Conservation (phyloP, 2,329 filamentous ascomycete genomes). For the Pseudogymnoascus verrucosus region DNA sequence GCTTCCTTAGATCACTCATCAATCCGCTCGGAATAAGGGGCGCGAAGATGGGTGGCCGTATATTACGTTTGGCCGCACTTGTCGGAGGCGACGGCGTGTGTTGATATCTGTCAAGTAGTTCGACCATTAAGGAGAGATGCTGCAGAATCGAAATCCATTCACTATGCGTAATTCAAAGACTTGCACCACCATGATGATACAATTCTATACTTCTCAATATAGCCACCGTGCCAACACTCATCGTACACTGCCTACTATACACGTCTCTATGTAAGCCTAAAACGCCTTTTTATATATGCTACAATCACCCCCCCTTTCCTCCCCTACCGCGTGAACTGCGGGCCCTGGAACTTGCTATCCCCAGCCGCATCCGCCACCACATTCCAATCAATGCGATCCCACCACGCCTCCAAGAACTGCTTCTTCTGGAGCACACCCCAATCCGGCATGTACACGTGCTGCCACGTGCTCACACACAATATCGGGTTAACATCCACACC, state of each 20-base stretch:
- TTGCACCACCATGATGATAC: background rate
- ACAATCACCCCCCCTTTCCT: background rate
- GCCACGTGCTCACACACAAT: slow-evolving; percentile 91
- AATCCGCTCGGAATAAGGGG: background rate
- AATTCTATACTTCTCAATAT: background rate
- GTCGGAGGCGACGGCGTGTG: background rate
- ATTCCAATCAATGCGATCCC: slow-evolving; percentile 80
- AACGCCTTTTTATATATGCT: background rate
- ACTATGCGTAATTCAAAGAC: background rate
- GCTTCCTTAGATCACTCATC: background rate
- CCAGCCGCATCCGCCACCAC: slow-evolving; percentile 46
- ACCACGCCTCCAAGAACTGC: slow-evolving; percentile 72
- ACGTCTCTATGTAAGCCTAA: background rate
- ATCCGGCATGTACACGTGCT: slow-evolving; percentile 84
- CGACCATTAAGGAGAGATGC: background rate
- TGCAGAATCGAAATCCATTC: background rate
- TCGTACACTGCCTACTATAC: slow-evolving; percentile 1
- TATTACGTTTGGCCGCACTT: background rate
- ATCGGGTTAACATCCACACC: slow-evolving; percentile 65
- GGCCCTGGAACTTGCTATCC: background rate
- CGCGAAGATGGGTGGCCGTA: background rate
- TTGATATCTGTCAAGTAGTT: background rate
- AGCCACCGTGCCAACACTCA: background rate
- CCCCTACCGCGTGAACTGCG: background rate
- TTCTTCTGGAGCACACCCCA: slow-evolving; percentile 70